Evolutionary conservation across 2,329 filamentous ascomycete genomes (phyloP), one percentile per base, ranked within the genome.

Genomic region (Cladophialophora chaetospira): DNA sequence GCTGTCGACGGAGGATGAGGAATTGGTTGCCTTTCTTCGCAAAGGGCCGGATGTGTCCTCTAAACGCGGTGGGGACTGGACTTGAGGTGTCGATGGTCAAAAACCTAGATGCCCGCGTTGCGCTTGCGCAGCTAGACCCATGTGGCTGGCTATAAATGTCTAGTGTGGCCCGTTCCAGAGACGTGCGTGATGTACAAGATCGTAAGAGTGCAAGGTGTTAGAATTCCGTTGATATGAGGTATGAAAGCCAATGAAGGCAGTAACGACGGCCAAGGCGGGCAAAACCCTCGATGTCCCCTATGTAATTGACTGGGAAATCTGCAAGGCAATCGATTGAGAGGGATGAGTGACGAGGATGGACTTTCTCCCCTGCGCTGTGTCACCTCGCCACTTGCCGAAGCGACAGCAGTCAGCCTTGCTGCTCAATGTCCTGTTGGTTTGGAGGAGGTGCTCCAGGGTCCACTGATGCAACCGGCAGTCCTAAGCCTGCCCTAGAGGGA

Each of bases 331-430:
- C 44, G 55, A 61, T 58, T 55, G 43, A 51, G 47, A 55, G 47
- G 21, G 48, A 50, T 52, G 59, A 25, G 38, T 42, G 48, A 53
- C 28, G 35, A 43, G 51, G 40, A 21, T 38, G 15, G 48, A 28
- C 29, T 9, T 38, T 35, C 28, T 19, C 28, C 49, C 48, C 50
- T 44, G 38, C 53, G 55, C 50, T 60, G 60, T 62, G 54, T 60
- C 57, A 62, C 60, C 53, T 55, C 54, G 54, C 53, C 55, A 60
- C 42, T 57, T 59, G 42, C 46, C 56, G 57, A 55, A 50, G 23
- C 49, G 44, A 54, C 55, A 50, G 60, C 53, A 53, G 51, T 53
- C 60, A 60, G 60, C 60, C 60, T 59, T 53, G 60, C 52, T 55
- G 43, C 21, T 36, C 36, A 49, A 25, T 28, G 38, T 40, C 57